Evolutionary conservation across 352 stramenopile species (phyloP), one percentile per base, ranked within the genome.

Genomic region (Phytophthora parvispora): DNA sequence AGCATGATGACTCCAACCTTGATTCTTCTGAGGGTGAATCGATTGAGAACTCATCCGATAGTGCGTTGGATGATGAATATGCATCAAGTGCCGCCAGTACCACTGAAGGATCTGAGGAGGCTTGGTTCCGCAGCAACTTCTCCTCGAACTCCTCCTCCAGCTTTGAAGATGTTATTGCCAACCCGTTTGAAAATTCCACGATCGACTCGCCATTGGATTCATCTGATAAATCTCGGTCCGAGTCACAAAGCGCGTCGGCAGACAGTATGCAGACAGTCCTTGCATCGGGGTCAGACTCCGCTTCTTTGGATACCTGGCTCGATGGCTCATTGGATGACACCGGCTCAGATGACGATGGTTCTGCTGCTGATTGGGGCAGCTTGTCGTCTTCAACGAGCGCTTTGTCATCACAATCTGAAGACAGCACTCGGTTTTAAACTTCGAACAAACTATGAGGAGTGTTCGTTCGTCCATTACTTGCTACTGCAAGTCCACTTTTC

Each of bases 401-500:
- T 13, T 71, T 48, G 27, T 13, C 40, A 6, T 72, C 64, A 50
- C 36, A 34, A 40, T 66, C 48, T 31, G 56, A 47, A 49, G 64
- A 67, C 15, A 56, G n/a, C 64, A 20, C 25, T 53, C 20, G 50
- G 42, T 61, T 61, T 24, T 71, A 71, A 36, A n/a, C 13, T n/a
- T 24, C 40, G 4, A 29, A 16, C 28, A 24, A 50, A 40, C 9
- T 54, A 29, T n/a, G n/a, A n/a, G n/a, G n/a, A n/a, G 36, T 22
- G n/a, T 22, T 32, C 24, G 22, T 42, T 40, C 22, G 47, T 25
- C 36, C 12, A n/a, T 28, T 20, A 51, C 54, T 63, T 54, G 55
- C 55, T 6, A 54, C n/a, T 42, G n/a, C 28, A 43, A 53, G 16
- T 54, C 40, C 18, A 15, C 40, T 27, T 42, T 48, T 20, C 36